A percentile compares a stretch with the other conserved stretches of the same genome.
These are phyloP conservation scores for Aspergillus sp. DNA, from an alignment of 2,329 filamentous ascomycete species.

Conservation along the genomic window DNA sequence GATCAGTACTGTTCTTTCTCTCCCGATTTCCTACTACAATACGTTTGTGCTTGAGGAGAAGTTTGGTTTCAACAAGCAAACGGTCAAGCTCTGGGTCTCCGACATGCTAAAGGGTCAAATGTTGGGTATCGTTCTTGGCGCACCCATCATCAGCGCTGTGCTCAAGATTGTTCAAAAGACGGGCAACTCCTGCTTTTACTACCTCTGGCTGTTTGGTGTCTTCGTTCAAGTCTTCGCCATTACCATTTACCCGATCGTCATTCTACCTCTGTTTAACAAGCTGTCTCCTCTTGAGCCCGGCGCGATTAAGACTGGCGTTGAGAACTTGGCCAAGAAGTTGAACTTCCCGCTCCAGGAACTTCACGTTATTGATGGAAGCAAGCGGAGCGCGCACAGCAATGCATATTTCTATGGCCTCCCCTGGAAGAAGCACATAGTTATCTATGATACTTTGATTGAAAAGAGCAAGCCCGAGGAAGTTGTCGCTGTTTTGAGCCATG, in stretches of 20 bases:
- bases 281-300: constrained; percentile 87
- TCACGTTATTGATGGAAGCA: constrained; percentile 91
- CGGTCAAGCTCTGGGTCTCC: constrained; percentile 78
- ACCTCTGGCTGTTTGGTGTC: constrained; percentile 91
- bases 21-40: constrained; percentile 85
- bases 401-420: constrained; percentile 96
- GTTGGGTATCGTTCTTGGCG: constrained; percentile 74
- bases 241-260: constrained; percentile 91
- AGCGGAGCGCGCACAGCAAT: constrained; percentile 84
- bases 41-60: constrained; percentile 95
- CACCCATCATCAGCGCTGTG: constrained; percentile 88
- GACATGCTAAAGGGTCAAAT: constrained; percentile 91
- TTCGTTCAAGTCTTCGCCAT: constrained; percentile 91
- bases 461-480: constrained; percentile 92
- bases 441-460: constrained; percentile 96
- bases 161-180: constrained; percentile 92
- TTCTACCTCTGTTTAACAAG: constrained; percentile 97
- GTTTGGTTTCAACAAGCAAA: constrained; percentile 99
- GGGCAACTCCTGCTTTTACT: constrained; percentile 94
- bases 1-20: constrained; percentile 73
- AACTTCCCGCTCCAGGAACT: constrained; percentile 91
- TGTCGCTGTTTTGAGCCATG: constrained; percentile 89
- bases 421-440: constrained; percentile 99
- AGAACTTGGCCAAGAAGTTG: constrained; percentile 76
- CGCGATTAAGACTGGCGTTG: constrained; percentile 81